Evolutionary conservation across 1,284 basidiomycete genomes (phyloP).

Genomic region (Leccinum proliferum): DNA sequence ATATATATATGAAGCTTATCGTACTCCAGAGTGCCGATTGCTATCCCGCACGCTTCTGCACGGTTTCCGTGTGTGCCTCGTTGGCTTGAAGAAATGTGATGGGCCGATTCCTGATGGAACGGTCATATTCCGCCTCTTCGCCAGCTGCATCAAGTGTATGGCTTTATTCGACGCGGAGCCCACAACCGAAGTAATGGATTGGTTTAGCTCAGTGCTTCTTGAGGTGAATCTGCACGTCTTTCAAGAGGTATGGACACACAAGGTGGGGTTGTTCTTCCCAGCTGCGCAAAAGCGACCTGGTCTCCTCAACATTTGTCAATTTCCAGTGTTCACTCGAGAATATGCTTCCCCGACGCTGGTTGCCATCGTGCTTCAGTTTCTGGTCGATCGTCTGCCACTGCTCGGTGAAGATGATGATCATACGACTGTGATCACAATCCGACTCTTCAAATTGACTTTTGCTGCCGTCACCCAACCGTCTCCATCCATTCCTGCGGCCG

Average conservation of each 20-base stretch:
- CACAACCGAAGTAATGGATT: slow-evolving; percentile 84
- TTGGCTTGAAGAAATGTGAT: slow-evolving; percentile 76
- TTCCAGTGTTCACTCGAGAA: slow-evolving; percentile 84
- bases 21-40: slow-evolving; percentile 66
- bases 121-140: slow-evolving; percentile 84
- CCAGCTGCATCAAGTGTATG: slow-evolving; percentile 82
- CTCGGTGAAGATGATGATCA: slow-evolving; percentile 86
- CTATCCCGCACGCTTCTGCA: slow-evolving; percentile 89
- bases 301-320: slow-evolving; percentile 84
- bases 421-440: slow-evolving; percentile 76
- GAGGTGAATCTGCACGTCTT: slow-evolving; percentile 89
- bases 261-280: slow-evolving; percentile 86
- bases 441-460: slow-evolving; percentile 97
- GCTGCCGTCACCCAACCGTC: slow-evolving; percentile 70
- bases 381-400: slow-evolving; percentile 78
- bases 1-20: slow-evolving; percentile 10
- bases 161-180: slow-evolving; percentile 81
- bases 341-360: slow-evolving; percentile 86
- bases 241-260: slow-evolving; percentile 91
- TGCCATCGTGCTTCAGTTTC: slow-evolving; percentile 86
- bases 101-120: slow-evolving; percentile 82
- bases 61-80: slow-evolving; percentile 83
- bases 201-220: slow-evolving; percentile 73
- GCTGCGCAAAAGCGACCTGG: slow-evolving; percentile 72
- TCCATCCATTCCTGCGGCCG: neutral